These are phyloP conservation scores for Salix arbutifolia DNA, from an alignment of 345 rosid genomes.

Conservation along the genomic window DNA sequence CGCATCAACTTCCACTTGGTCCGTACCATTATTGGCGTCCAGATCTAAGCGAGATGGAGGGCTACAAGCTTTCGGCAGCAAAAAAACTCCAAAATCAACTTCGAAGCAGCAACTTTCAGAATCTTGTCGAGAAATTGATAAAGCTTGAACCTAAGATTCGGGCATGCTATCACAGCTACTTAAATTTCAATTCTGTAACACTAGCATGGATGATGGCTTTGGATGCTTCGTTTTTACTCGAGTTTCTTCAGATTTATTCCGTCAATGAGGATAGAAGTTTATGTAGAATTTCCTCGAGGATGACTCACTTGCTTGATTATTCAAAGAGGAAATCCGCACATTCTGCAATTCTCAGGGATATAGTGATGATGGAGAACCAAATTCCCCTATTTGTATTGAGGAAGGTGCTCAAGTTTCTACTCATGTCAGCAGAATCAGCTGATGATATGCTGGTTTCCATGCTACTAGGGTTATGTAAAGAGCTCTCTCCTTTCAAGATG, in stretches of 20 bases:
- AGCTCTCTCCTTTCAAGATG: conserved; percentile 52
- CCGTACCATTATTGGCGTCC: conserved; percentile 61
- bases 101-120: conserved; percentile 27
- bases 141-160: conserved; percentile 36
- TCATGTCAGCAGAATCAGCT: conserved; percentile 30
- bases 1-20: too few relatives aligned
- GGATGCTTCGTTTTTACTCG: conserved; percentile 54
- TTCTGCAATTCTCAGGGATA: conserved; percentile 50
- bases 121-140: conserved; percentile 38
- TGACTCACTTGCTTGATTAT: conserved; percentile 35
- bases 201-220: conserved; percentile 70
- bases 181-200: conserved; percentile 40
- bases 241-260: conserved; percentile 46
- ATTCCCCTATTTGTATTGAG: conserved; percentile 53
- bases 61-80: conserved; percentile 51
- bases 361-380: conserved; percentile 76
- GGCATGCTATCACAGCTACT: conserved; percentile 50
- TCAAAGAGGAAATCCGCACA: conserved; percentile 38
- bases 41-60: conserved; percentile 57
- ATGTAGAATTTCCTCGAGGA: conserved; percentile 28
- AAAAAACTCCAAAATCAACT: conserved; percentile 36
- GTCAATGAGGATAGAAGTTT: conserved; percentile 27
- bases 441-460: conserved; percentile 34
- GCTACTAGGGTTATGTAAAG: conserved; percentile 42
- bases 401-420: conserved; percentile 44